Conservation (phyloP, 202 grass and related monocot genomes). For the Brachypodium distachyon region DNA sequence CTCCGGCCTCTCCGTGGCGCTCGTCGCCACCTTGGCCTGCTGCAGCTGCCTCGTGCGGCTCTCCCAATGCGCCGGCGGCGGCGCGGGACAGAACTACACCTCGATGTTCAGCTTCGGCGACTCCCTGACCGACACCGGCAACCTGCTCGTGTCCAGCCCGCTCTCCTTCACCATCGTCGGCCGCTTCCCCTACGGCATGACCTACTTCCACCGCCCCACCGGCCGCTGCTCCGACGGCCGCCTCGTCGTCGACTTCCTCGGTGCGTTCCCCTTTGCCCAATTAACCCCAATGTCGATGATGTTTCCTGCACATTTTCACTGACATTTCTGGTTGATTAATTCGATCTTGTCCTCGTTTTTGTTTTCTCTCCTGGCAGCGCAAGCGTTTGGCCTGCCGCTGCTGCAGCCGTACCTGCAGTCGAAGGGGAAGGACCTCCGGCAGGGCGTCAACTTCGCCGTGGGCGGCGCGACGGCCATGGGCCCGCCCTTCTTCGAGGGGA, state of each 20-base stretch:
- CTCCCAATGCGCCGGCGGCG: slow-evolving; percentile 16
- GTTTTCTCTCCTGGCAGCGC: slow-evolving; percentile 18
- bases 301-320: background rate
- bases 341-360: background rate
- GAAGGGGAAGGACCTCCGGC: slow-evolving; percentile 31
- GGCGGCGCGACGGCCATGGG: slow-evolving; percentile 76
- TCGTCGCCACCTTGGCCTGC: slow-evolving; percentile 24
- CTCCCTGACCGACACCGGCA: slow-evolving; percentile 82
- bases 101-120: slow-evolving; percentile 92
- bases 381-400: slow-evolving; percentile 68
- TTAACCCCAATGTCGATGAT: background rate
- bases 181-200: slow-evolving; percentile 78
- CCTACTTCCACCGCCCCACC: slow-evolving; percentile 71
- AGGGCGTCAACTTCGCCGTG: slow-evolving; percentile 80
- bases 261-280: slow-evolving; percentile 1
- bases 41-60: slow-evolving; percentile 2
- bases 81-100: slow-evolving; percentile 41
- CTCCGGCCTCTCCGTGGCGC: background rate
- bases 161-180: slow-evolving; percentile 48
- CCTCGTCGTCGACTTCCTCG: slow-evolving; percentile 81
- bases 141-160: slow-evolving; percentile 46
- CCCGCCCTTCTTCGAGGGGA: slow-evolving; percentile 58
- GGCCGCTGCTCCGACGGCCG: slow-evolving; percentile 85
- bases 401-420: slow-evolving; percentile 60
- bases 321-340: background rate